A percentile compares a stretch with the other conserved stretches of the same genome.
These are phyloP conservation scores for Backusella luteola DNA, from an alignment of 192 early-diverging fungal genomes.

Conservation along the genomic window DNA sequence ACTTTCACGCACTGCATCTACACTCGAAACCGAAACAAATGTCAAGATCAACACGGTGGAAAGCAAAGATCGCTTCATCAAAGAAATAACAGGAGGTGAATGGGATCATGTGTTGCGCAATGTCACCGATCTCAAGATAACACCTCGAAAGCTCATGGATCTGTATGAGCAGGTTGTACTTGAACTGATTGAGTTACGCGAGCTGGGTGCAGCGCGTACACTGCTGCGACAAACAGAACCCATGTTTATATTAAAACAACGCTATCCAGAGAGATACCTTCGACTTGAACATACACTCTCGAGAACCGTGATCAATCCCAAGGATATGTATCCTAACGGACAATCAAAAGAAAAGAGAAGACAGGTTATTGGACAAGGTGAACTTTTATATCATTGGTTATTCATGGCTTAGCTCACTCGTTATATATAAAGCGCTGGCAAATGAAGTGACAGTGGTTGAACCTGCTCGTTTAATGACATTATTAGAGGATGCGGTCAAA, in stretches of 20 bases:
- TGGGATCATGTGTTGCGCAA: slow-evolving; percentile 90
- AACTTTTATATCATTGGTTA: background rate
- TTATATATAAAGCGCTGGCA: slow-evolving; percentile 38
- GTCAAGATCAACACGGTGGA: slow-evolving; percentile 87
- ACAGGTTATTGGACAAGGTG: slow-evolving; percentile 72
- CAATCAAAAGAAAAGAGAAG: slow-evolving; percentile 74
- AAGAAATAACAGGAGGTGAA: slow-evolving; percentile 73
- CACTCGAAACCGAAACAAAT: slow-evolving; percentile 77
- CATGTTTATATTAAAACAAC: slow-evolving; percentile 77
- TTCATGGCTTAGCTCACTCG: background rate
- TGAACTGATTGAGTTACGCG: slow-evolving; percentile 83
- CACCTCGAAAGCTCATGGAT: slow-evolving; percentile 75
- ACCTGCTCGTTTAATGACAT: slow-evolving; percentile 75
- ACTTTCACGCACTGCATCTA: slow-evolving; percentile 64
- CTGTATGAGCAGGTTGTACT: slow-evolving; percentile 93
- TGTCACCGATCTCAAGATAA: slow-evolving; percentile 69
- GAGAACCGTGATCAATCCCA: slow-evolving; percentile 64
- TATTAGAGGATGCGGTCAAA: slow-evolving; percentile 85
- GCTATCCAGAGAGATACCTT: slow-evolving; percentile 84
- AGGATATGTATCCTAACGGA: slow-evolving; percentile 66
- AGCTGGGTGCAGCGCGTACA: slow-evolving; percentile 83
- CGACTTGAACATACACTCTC: slow-evolving; percentile 81
- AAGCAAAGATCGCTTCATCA: slow-evolving; percentile 67
- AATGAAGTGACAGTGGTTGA: slow-evolving; percentile 74
- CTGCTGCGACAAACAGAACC: slow-evolving; percentile 91